Conservation (phyloP, 805 yeast species). For the Jamesozyma gamospora region DNA sequence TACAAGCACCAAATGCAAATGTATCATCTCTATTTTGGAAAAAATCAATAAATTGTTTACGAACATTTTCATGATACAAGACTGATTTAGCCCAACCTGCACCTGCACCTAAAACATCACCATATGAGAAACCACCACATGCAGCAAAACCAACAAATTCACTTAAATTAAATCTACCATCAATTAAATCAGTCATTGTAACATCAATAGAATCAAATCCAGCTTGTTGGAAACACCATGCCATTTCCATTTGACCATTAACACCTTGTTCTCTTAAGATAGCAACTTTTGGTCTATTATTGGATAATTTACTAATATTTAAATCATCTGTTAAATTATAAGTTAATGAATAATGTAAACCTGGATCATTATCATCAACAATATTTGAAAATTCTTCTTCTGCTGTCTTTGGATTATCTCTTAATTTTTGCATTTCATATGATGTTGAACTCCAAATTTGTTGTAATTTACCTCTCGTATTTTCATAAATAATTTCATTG, state of each 20-base stretch:
- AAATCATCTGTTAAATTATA: conserved; percentile 42
- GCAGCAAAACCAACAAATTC: conserved; percentile 92
- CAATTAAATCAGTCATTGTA: conserved; percentile 86
- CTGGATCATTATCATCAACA: conserved; percentile 78
- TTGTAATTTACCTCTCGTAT: conserved; percentile 63
- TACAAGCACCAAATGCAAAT: conserved; percentile 96
- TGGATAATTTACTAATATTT: conserved; percentile 28
- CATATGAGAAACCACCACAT: conserved; percentile 98
- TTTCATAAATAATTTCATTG: conserved; percentile 33
- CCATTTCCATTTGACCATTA: conserved; percentile 97
- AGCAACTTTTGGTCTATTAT: conserved; percentile 73
- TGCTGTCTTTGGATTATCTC: conserved; percentile 90
- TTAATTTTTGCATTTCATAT: conserved; percentile 75
- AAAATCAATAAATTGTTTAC: conserved; percentile 66
- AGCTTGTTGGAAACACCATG: conserved; percentile 89
- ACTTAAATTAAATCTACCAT: conserved; percentile 60
- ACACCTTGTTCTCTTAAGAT: conserved; percentile 97
- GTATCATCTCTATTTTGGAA: conserved; percentile 85
- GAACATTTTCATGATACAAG: conserved; percentile 66
- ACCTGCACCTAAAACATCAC: conserved; percentile 98
- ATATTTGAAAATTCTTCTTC: conserved; percentile 74
- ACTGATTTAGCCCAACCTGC: conserved; percentile 99
- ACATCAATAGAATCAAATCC: conserved; percentile 93
- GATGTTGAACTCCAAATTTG: conserved; percentile 83
- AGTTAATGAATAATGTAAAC: conserved; percentile 71